Evolutionary conservation across 148 eudicot genomes (phyloP), one percentile per base, ranked within the genome.

Genomic region (Heliamphora exappendiculata): DNA sequence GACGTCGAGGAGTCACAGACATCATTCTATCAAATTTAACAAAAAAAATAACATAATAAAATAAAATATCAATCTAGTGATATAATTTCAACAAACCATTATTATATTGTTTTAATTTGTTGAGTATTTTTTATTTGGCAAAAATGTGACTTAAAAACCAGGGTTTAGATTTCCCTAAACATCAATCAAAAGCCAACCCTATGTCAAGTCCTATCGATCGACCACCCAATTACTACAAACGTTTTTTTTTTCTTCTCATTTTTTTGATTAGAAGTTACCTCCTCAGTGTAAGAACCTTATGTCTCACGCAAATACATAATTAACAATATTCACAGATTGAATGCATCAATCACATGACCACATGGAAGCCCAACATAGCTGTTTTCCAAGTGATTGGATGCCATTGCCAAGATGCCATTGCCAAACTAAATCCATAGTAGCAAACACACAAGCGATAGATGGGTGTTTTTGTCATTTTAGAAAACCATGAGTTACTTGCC

Each of bases 401-500:
- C 17, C 14, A n/a, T n/a, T n/a, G n/a, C n/a, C n/a, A n/a, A 5
- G 10, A 42, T 47, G 50, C 50, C 50, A 47, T 53, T 53, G 5
- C 19, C 22, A 5, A 4, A 53, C 57, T 53, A n/a, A 53, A 53
- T 19, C 24, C 57, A 53, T 17, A 53, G 26, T 2, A 17, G 57
- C 0, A 53, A 53, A 5, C 12, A 12, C 22, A 53, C 19, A 16
- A 16, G n/a, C 19, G 57, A 22, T 4, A 20, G 57, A 64, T 64
- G 68, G 39, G 37, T 64, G 22, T 16, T 34, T 64, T 64, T 16
- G 33, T 72, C 29, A 41, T 34, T 55, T 55, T 2, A 74, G 60
- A 58, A 73, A 62, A 60, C 75, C 78, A 80, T 28, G 77, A 85
- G 87, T 84, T 82, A 84, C 82, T 83, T 74, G 66, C 78, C 78